Conservation (phyloP, 1,284 basidiomycete genomes). For the Apiotrichum domesticum region DNA sequence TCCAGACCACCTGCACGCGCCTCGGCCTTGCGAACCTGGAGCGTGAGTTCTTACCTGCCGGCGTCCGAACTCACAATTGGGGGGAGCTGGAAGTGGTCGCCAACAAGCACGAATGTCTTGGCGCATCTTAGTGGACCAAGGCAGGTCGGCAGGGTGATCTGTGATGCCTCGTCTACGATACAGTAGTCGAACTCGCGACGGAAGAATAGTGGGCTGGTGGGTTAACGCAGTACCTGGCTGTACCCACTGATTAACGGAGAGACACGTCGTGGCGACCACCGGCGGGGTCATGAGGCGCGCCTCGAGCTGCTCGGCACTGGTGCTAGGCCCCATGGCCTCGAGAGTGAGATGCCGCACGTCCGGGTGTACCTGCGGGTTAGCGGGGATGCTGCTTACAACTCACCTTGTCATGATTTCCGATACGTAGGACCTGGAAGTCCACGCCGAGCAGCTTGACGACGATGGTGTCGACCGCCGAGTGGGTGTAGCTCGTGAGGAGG, state of each 20-base stretch:
- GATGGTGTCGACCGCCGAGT: slow-evolving; percentile 96
- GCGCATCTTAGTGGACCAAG: slow-evolving; percentile 87
- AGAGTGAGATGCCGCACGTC: slow-evolving; percentile 67
- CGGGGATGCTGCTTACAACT: slow-evolving; percentile 23
- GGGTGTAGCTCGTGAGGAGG: slow-evolving; percentile 86
- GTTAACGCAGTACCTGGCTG: background rate
- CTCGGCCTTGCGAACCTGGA: slow-evolving; percentile 67
- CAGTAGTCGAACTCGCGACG: slow-evolving; percentile 89
- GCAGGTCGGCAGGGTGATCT: slow-evolving; percentile 93
- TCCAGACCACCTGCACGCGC: slow-evolving; percentile 83
- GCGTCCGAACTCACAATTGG: slow-evolving; percentile 60
- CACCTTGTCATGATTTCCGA: slow-evolving; percentile 90
- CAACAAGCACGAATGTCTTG: slow-evolving; percentile 86
- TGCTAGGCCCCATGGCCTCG: slow-evolving; percentile 53
- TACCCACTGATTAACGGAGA: slow-evolving; percentile 84
- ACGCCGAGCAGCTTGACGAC: slow-evolving; percentile 67
- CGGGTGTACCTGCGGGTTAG: slow-evolving; percentile 61
- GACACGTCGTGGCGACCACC: slow-evolving; percentile 91
- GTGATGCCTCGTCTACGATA: slow-evolving; percentile 96
- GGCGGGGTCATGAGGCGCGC: slow-evolving; percentile 73
- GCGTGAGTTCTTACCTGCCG: background rate
- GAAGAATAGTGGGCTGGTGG: slow-evolving; percentile 68
- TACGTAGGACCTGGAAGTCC: slow-evolving; percentile 68
- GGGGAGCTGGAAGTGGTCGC: slow-evolving; percentile 94
- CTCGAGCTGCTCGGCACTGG: slow-evolving; percentile 72